These are phyloP conservation scores for Fusarium citri DNA, from an alignment of 2,329 filamentous ascomycete species.

Conservation along the genomic window DNA sequence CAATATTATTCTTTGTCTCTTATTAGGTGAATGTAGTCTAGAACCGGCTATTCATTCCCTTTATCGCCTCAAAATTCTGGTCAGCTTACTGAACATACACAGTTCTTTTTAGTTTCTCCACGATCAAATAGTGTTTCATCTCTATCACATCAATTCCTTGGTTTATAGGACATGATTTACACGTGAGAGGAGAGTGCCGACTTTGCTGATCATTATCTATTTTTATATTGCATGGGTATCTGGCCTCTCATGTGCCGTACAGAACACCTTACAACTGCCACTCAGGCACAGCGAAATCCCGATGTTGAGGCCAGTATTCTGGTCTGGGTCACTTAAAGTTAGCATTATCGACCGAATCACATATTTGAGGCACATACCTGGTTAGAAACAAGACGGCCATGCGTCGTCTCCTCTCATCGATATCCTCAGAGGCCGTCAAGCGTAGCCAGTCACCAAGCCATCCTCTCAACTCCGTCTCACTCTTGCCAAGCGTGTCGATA, in stretches of 20 bases:
- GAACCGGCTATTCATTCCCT: not conserved
- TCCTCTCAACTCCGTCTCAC: conserved; percentile 66
- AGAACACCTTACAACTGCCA: conserved; percentile 52
- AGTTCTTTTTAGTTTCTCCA: not conserved
- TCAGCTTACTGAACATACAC: not conserved
- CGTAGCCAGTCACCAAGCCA: conserved; percentile 61
- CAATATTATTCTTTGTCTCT: not conserved
- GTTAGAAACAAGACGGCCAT: conserved; percentile 57
- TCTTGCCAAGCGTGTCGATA: conserved; percentile 66
- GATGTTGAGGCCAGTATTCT: conserved; percentile 55
- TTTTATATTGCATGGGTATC: not conserved
- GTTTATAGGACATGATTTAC: conserved; percentile 13
- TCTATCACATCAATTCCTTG: conserved; percentile 6
- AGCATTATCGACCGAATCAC: conserved; percentile 6
- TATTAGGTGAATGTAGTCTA: not conserved
- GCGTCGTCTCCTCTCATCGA: conserved; percentile 52
- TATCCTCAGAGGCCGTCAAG: conserved; percentile 55
- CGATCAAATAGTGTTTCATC: conserved; percentile 6
- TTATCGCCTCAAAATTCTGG: not conserved
- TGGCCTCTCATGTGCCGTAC: conserved; percentile 2
- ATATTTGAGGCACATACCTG: conserved; percentile 49
- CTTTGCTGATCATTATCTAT: conserved; percentile 9
- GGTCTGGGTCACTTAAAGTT: conserved; percentile 44
- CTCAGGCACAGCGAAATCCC: conserved; percentile 56
- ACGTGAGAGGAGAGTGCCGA: conserved; percentile 27